A percentile compares a stretch with the other conserved stretches of the same genome.
Evolutionary conservation across 2,329 filamentous ascomycete species (phyloP).

Genomic region (Phaeophleospora eucalypticola): DNA sequence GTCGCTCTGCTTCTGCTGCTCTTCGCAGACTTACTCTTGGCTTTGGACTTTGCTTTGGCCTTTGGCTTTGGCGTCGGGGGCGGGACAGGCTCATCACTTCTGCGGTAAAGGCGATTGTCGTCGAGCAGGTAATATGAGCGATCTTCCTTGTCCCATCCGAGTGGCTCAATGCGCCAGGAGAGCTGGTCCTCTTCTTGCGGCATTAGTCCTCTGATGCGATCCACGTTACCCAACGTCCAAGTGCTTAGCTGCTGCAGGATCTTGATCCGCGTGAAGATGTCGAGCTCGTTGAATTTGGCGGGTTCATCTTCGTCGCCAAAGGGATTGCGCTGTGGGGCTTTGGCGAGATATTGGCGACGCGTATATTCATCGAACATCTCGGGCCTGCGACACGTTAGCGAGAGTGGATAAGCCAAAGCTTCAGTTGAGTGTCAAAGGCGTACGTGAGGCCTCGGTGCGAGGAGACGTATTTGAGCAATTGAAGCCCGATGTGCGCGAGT

Average conservation of each 20-base stretch:
- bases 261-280: constrained; percentile 74
- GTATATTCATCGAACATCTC: constrained; percentile 94
- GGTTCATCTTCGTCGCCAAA: constrained; percentile 75
- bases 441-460: constrained; percentile 91
- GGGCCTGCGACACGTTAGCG: constrained; percentile 50
- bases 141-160: constrained; percentile 85
- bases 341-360: constrained; percentile 80
- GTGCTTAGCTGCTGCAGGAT: constrained; percentile 84
- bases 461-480: constrained; percentile 86
- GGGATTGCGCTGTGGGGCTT: constrained; percentile 73
- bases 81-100: constrained; percentile 68
- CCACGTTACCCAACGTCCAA: constrained; percentile 83
- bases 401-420: no score
- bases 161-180: constrained; percentile 63
- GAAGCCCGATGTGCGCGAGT: constrained; percentile 76
- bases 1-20: constrained; percentile 51
- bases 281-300: constrained; percentile 72
- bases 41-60: constrained; percentile 52
- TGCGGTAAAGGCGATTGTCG: constrained; percentile 87
- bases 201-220: constrained; percentile 82
- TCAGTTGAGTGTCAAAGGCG: no score
- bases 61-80: constrained; percentile 52
- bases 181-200: constrained; percentile 63
- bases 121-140: constrained; percentile 87
- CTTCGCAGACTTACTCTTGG: constrained; percentile 53